Conservation (phyloP, 164 flowering plant species). For the Dillenia turbinata region DNA sequence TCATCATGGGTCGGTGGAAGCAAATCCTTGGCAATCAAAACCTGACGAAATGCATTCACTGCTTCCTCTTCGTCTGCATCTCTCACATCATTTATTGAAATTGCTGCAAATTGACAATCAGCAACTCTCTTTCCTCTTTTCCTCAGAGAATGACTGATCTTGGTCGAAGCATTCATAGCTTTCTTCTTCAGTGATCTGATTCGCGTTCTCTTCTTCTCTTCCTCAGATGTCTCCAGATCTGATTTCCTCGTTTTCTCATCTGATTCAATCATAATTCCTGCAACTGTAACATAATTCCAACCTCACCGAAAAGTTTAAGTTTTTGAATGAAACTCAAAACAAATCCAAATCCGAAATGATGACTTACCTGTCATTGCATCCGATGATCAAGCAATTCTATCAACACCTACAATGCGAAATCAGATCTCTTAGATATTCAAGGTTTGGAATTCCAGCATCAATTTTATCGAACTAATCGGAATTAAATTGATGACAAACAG, state of each 20-base stretch:
- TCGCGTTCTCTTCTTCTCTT: slow-evolving; percentile 46
- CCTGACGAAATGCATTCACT: slow-evolving; percentile 54
- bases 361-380: slow-evolving; percentile 16
- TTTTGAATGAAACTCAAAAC: not conserved
- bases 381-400: slow-evolving; percentile 2
- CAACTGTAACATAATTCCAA: not conserved
- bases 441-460: not conserved
- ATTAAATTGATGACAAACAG: not conserved
- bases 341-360: not conserved
- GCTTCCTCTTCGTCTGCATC: slow-evolving; percentile 71
- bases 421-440: not conserved
- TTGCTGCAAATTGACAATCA: slow-evolving; percentile 35
- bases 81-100: slow-evolving; percentile 58
- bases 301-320: not conserved
- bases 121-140: slow-evolving; percentile 49
- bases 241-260: slow-evolving; percentile 35
- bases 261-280: slow-evolving; percentile 20
- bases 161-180: slow-evolving; percentile 61
- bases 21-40: slow-evolving; percentile 45
- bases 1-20: slow-evolving; percentile 70
- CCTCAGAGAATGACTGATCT: slow-evolving; percentile 40
- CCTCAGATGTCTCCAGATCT: slow-evolving; percentile 48
- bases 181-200: slow-evolving; percentile 60
- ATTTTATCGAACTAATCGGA: not conserved
- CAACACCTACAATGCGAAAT: not conserved